phyloP scores from a whole-genome alignment of 441 rosid genomes.

The Biscutella laevigata region DNA sequence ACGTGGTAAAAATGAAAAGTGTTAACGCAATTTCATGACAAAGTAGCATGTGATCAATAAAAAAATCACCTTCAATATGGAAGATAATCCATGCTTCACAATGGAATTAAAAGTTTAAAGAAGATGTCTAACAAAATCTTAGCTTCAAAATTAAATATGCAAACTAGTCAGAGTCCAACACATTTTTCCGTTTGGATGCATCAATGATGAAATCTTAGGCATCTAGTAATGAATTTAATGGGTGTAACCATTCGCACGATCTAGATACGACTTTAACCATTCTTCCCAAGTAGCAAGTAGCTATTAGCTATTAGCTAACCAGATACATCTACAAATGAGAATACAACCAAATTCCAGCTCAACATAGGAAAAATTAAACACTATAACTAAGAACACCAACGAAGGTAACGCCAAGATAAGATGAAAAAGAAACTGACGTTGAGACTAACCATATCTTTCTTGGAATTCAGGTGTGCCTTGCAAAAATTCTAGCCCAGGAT shows the following conservation, averaged over 20 bases:
- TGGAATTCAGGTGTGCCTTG: constrained; percentile 99
- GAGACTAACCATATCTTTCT: constrained; percentile 85
- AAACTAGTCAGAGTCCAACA: background rate
- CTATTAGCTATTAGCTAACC: background rate
- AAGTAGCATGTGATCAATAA: background rate
- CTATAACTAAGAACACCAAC: background rate
- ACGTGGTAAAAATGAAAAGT: background rate
- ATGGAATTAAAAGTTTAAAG: background rate
- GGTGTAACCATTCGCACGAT: background rate
- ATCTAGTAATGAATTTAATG: background rate
- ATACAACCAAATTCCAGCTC: background rate
- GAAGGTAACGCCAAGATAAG: background rate
- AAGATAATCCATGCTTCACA: background rate
- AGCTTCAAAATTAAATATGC: background rate
- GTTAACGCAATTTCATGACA: background rate
- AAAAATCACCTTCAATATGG: background rate
- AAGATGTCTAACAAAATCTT: constrained; percentile 1
- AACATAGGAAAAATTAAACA: background rate
- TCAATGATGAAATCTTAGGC: background rate
- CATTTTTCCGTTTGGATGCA: background rate
- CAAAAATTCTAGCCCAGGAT: constrained; percentile 93
- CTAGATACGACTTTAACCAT: background rate
- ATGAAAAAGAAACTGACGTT: background rate
- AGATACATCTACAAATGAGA: background rate
- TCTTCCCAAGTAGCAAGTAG: background rate